Base-by-base conservation (phyloP, 1,139 yeast genomes). In the Kodamaea derodonti region DNA sequence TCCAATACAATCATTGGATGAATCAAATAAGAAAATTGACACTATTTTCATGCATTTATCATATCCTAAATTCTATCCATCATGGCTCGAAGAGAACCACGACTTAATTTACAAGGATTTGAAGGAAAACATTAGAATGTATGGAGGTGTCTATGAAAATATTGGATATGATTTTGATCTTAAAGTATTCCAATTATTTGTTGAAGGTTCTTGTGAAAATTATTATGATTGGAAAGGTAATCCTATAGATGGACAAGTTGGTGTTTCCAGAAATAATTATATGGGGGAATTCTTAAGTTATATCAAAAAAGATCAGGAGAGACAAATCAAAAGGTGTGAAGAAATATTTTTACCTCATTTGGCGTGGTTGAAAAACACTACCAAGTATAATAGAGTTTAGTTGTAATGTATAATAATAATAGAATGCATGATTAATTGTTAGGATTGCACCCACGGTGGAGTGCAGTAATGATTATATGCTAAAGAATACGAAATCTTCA, bases 51-150 rank as follows among this genome's bases (percentile, higher is more conserved):
- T 78, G 75, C 85, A 79, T 53, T 59, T 78, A 41, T 75, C 82
- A n/a, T 78, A 78, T 46, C 84, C 85, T n/a, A 79, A 78, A 46
- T 67, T 67, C 42, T 71, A 65, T 42, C 80, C 83, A 12, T 58
- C 64, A 39, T 67, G 75, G 60, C 54, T 79, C 20, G 64, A 59
- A 14, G 60, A 70, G 37, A 69, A 68, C 36, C 56, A 66, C 36
- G 81, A 74, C 39, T 62, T 74, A 39, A 49, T 68, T 11, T 64
- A 68, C 39, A 54, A 49, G 12, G 31, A 31, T 28, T 53, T 52
- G 37, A 65, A 61, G 9, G 51, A 60, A 14, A 75, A 72, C 39
- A 64, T 71, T 34, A 55, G 80, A 40, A 67, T 73, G 72, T 75
- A 72, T 49, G 52, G 49, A 14, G 63, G 55, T 30, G 58, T 70